Evolutionary conservation across 2,329 filamentous ascomycete genomes (phyloP).

Genomic region (Dissoconium aciculare): DNA sequence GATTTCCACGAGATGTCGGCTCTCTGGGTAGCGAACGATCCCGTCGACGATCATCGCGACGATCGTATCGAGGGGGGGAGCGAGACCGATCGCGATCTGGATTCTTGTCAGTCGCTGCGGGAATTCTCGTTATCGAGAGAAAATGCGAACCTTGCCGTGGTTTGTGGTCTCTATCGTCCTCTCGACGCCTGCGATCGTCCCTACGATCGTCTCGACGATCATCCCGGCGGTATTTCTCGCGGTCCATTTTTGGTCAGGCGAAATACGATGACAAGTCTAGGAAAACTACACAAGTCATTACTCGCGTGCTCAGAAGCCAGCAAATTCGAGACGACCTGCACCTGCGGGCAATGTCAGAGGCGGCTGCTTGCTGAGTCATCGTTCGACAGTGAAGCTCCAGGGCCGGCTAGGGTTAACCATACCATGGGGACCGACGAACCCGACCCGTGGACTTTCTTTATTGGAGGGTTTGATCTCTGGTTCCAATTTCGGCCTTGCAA

Average conservation of each 20-base stretch:
- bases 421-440: too few species aligned
- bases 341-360: too few species aligned
- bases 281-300: too few species aligned
- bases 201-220: constrained; percentile 13
- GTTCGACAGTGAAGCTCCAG: too few species aligned
- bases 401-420: too few species aligned
- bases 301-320: too few species aligned
- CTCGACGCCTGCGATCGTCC: constrained; percentile 13
- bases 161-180: constrained; percentile 15
- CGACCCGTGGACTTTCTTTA: too few species aligned
- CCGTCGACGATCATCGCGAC: constrained; percentile 18
- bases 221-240: constrained; percentile 7
- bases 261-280: too few species aligned
- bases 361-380: too few species aligned
- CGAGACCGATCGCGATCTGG: constrained; percentile 20
- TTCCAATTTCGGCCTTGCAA: too few species aligned
- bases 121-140: neutral
- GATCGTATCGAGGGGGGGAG: constrained; percentile 18
- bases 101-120: constrained; percentile 7
- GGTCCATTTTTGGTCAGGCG: constrained; percentile 16
- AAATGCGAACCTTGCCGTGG: constrained; percentile 15
- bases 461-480: too few species aligned
- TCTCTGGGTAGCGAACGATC: constrained; percentile 16
- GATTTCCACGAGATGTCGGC: constrained; percentile 9
- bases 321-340: too few species aligned